These are phyloP conservation scores for Eimeria zaria DNA, from an alignment of 169 alveolate species.

Conservation along the genomic window DNA sequence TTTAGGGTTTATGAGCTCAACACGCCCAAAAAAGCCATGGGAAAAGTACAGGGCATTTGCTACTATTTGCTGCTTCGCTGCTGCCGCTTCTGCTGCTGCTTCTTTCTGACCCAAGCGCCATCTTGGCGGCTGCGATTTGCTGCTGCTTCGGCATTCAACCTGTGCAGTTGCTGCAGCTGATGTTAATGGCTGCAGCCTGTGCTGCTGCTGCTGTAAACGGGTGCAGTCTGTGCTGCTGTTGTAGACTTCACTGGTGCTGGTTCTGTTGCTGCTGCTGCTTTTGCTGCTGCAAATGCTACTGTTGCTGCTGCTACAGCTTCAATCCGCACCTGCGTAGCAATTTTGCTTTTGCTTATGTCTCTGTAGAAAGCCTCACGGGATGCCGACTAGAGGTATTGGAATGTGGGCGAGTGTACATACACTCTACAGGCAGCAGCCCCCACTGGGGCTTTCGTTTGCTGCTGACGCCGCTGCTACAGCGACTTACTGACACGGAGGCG, in stretches of 20 bases:
- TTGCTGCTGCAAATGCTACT: not conserved
- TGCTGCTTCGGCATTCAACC: not conserved
- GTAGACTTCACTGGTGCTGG: not conserved
- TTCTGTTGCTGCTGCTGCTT: not conserved
- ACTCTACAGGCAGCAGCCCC: slow-evolving; percentile 65
- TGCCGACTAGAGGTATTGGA: slow-evolving; percentile 56
- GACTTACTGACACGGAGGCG: slow-evolving; percentile 71
- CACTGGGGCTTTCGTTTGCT: slow-evolving; percentile 77
- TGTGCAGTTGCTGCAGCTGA: not conserved
- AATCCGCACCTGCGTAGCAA: not conserved
- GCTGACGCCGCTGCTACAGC: slow-evolving; percentile 66
- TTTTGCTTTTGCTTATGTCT: not conserved
- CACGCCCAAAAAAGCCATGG: not conserved
- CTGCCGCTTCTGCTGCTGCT: slow-evolving; percentile 5
- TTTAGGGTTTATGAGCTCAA: not conserved
- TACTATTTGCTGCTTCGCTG: not conserved
- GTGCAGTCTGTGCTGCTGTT: not conserved
- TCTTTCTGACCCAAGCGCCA: not conserved
- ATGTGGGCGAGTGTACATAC: slow-evolving; percentile 46
- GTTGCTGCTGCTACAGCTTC: not conserved
- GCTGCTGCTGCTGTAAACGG: not conserved
- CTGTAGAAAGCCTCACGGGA: slow-evolving; percentile 7
- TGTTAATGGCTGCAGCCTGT: not conserved
- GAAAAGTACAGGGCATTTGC: not conserved
- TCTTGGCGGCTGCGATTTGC: not conserved